phyloP scores from a whole-genome alignment of 2,329 filamentous ascomycete species.

The Aureobasidium melanogenum region DNA sequence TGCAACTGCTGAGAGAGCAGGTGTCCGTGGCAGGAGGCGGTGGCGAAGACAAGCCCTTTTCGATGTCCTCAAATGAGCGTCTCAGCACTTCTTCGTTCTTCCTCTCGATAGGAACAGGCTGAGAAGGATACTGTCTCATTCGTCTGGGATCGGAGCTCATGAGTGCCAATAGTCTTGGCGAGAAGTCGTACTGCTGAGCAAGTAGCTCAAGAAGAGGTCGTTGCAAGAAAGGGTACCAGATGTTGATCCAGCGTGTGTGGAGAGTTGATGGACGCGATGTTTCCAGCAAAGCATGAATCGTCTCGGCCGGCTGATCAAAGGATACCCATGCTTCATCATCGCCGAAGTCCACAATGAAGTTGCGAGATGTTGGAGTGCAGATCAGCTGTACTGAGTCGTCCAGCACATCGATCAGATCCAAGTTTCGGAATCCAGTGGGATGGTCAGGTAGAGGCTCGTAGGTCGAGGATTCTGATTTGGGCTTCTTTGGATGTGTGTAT shows the following conservation, averaged over 20 bases:
- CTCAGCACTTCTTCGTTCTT: not conserved
- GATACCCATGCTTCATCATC: slow-evolving; percentile 47
- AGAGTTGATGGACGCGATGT: slow-evolving; percentile 38
- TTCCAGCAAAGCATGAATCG: slow-evolving; percentile 34
- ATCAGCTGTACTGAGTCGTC: slow-evolving; percentile 35
- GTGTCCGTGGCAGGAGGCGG: slow-evolving; percentile 18
- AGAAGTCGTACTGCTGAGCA: slow-evolving; percentile 58
- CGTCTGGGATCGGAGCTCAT: slow-evolving; percentile 48
- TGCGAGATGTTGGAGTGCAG: slow-evolving; percentile 35
- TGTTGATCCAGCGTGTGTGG: slow-evolving; percentile 65
- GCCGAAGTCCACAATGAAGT: slow-evolving; percentile 60
- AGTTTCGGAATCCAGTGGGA: slow-evolving; percentile 36
- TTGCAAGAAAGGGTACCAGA: slow-evolving; percentile 60
- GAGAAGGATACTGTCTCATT: slow-evolving; percentile 20
- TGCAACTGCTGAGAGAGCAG: slow-evolving; percentile 26
- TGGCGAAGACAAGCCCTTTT: slow-evolving; percentile 24
- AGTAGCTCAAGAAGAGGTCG: slow-evolving; percentile 47
- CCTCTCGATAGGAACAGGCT: not conserved
- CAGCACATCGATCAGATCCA: slow-evolving; percentile 45
- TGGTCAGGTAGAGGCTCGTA: not conserved
- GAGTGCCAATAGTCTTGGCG: slow-evolving; percentile 54
- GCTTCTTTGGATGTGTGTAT: not conserved
- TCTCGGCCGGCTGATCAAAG: slow-evolving; percentile 40
- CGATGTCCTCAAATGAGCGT: slow-evolving; percentile 15
- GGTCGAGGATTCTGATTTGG: not conserved